phyloP scores from a whole-genome alignment of 2,329 filamentous ascomycete species.

The Capronia americana region DNA sequence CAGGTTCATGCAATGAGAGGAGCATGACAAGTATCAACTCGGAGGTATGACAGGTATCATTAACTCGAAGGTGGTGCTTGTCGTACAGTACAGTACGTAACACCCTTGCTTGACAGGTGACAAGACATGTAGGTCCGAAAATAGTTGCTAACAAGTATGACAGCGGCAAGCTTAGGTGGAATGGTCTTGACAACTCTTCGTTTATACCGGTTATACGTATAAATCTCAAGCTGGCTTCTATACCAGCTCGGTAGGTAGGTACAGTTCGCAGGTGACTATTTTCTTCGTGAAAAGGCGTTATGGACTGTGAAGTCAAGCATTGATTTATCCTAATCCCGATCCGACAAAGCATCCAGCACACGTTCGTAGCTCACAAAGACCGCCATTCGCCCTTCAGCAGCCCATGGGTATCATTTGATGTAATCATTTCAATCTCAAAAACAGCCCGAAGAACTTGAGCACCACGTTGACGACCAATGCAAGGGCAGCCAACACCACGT shows the following conservation, averaged over 20 bases:
- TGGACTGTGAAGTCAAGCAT: not conserved
- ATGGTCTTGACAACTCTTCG: not conserved
- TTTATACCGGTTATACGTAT: not conserved
- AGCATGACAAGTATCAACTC: too few species aligned
- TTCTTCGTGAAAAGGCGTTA: not conserved
- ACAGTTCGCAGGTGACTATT: not conserved
- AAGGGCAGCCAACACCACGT: conserved; percentile 48
- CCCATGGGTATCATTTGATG: conserved; percentile 1
- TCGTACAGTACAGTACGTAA: not conserved
- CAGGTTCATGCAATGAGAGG: too few species aligned
- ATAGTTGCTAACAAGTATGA: not conserved
- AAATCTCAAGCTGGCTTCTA: not conserved
- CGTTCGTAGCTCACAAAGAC: not conserved
- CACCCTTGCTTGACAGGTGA: not conserved
- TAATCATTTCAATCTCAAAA: conserved; percentile 18
- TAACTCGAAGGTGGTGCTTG: not conserved
- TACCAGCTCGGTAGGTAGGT: not conserved
- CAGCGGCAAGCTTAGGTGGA: not conserved
- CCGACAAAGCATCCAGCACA: not conserved
- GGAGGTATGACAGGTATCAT: too few species aligned
- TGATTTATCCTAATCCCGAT: not conserved
- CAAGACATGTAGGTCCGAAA: not conserved
- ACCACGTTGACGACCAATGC: conserved; percentile 44
- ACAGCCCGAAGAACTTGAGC: conserved; percentile 41
- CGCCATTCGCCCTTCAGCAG: not conserved